Conservation (phyloP, 192 early-diverging fungal genomes). For the Podila verticillata region DNA sequence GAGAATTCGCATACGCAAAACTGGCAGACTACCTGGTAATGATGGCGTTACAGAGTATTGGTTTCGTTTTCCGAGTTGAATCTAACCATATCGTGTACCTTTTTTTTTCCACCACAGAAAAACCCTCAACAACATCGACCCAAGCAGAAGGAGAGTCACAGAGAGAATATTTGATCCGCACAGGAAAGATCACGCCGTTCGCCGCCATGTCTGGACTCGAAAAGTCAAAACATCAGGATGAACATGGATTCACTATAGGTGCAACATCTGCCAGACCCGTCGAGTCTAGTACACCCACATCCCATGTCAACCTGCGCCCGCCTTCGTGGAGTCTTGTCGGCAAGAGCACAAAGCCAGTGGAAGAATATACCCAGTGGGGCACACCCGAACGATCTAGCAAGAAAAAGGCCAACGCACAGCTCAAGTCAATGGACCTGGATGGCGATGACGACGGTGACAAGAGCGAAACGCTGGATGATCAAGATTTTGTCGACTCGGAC, state of each 20-base stretch:
- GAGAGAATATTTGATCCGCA: slow-evolving; percentile 72
- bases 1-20: slow-evolving; percentile 39
- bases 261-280: slow-evolving; percentile 1
- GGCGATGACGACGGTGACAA: slow-evolving; percentile 19
- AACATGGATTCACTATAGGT: neutral
- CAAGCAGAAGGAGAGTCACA: slow-evolving; percentile 58
- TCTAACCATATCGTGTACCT: slow-evolving; percentile 8
- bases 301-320: slow-evolving; percentile 20
- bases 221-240: slow-evolving; percentile 18
- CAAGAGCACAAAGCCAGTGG: neutral
- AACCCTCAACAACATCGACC: slow-evolving; percentile 30
- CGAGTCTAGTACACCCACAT: slow-evolving; percentile 15
- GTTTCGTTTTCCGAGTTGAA: neutral
- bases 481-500: slow-evolving; percentile 48
- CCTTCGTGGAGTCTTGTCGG: slow-evolving; percentile 38
- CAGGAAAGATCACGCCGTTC: slow-evolving; percentile 76
- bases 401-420: slow-evolving; percentile 25
- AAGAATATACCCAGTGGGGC: neutral
- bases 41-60: slow-evolving; percentile 1
- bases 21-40: slow-evolving; percentile 21
- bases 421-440: slow-evolving; percentile 23
- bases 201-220: slow-evolving; percentile 53
- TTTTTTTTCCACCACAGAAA: slow-evolving; percentile 31
- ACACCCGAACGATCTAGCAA: slow-evolving; percentile 37
- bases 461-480: neutral